Base-by-base conservation (phyloP, 257 asterid species). In the Lithospermum erythrorhizon region DNA sequence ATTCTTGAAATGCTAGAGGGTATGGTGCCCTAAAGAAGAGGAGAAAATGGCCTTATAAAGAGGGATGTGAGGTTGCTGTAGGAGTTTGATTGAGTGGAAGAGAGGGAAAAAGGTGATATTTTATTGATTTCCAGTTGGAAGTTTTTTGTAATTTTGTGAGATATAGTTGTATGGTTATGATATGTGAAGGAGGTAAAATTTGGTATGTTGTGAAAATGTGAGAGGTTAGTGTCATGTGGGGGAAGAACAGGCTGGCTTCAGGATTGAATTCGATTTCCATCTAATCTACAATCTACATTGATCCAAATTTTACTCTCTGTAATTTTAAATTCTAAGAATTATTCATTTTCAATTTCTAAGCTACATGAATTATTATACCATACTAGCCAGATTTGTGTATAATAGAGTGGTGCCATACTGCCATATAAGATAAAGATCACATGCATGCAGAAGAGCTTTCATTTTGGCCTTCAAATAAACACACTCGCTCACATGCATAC, bases 31-130 rank as follows among this genome's bases (percentile, higher is more conserved):
- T 55, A 64, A 19, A 17, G 68, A 59, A 65, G 76, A 73, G 60
- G 57, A 58, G 54, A 68, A 57, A 23, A 27, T 63, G 22, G 17
- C 52, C 47, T 66, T 80, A 77, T 82, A 84, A 71, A 82, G 80
- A 55, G 57, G 70, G 47, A 68, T 70, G 81, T 78, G 89, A 83
- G 94, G 84, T 70, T 41, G 79, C 60, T 76, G 64, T 58, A 62
- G 70, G 52, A 59, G 72, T 57, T 61, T 65, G 70, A 72, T 72
- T 64, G 80, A 74, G 75, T 69, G 84, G 83, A 67, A 70, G 82
- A 23, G 57, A 58, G 47, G 21, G 68, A 57, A 53, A 23, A 19
- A 53, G 65, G 49, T 24, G 69, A 60, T 53, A 51, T 30, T 65
- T 55, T 11, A 17, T 13, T 41, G 49, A 41, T 13, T 29, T 54